phyloP scores from a whole-genome alignment of 305 asterid species.

The Fraxinus velutina region DNA sequence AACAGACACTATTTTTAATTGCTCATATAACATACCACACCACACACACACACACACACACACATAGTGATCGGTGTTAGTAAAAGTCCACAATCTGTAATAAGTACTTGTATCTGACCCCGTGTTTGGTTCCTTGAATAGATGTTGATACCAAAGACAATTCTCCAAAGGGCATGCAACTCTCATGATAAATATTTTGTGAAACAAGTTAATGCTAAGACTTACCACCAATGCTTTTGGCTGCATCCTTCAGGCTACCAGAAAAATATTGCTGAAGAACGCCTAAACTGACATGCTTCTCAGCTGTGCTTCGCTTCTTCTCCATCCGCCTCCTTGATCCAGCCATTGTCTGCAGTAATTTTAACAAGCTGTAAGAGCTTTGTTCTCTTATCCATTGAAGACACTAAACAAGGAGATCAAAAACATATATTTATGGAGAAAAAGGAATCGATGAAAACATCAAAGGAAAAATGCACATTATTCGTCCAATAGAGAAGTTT shows the following conservation, averaged over 20 bases:
- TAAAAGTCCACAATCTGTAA: background rate
- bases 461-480: background rate
- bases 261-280: constrained; percentile 87
- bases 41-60: background rate
- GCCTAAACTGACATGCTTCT: constrained; percentile 77
- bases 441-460: background rate
- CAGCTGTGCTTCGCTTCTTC: constrained; percentile 75
- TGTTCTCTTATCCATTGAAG: constrained; percentile 3
- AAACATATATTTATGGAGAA: background rate
- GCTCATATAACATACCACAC: background rate
- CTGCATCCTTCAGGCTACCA: constrained; percentile 95
- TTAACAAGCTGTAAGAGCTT: constrained; percentile 13
- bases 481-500: background rate
- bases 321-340: constrained; percentile 48
- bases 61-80: background rate
- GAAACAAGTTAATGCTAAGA: constrained; percentile 7
- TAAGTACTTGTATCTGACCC: background rate
- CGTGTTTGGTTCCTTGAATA: background rate
- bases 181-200: background rate
- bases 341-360: constrained; percentile 36
- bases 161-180: background rate
- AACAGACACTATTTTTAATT: background rate
- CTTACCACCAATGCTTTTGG: constrained; percentile 97
- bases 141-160: background rate
- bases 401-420: constrained; percentile 1